Percentiles rank a stretch among this genome's conserved stretches.
These are phyloP conservation scores for Kodamaea kaohsiungensis DNA, from an alignment of 805 yeast species.

Conservation along the genomic window DNA sequence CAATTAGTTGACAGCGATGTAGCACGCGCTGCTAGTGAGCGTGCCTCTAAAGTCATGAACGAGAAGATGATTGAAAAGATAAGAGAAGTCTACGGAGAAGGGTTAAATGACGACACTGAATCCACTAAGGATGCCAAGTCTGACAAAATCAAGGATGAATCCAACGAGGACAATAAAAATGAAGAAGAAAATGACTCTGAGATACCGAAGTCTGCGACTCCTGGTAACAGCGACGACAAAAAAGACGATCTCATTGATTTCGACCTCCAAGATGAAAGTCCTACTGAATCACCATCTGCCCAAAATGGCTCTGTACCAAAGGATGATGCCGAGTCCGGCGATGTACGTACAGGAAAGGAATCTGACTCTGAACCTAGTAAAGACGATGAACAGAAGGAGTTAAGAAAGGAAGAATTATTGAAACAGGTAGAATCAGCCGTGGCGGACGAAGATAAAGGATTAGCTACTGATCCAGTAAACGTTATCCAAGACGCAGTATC, in stretches of 20 bases:
- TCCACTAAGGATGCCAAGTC: conserved; percentile 10
- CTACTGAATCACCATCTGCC: background rate
- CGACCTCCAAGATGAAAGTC: background rate
- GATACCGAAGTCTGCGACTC: background rate
- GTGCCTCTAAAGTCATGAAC: conserved; percentile 56
- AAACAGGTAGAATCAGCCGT: conserved; percentile 9
- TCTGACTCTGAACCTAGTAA: conserved; percentile 21
- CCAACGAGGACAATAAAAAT: conserved; percentile 3
- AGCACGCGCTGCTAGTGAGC: conserved; percentile 75
- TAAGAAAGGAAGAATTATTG: conserved; percentile 9
- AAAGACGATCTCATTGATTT: conserved; percentile 3
- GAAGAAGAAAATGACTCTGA: conserved; percentile 9
- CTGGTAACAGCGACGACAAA: conserved; percentile 2
- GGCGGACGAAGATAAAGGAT: conserved; percentile 15
- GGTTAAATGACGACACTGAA: background rate
- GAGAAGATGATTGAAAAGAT: conserved; percentile 42
- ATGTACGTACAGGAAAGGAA: conserved; percentile 2
- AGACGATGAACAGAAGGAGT: conserved; percentile 16
- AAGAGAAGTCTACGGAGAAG: conserved; percentile 28
- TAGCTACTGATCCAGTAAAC: background rate
- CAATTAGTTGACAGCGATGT: conserved; percentile 83
- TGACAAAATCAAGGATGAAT: conserved; percentile 10
- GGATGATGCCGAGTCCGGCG: background rate
- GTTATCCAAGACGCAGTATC: conserved; percentile 59
- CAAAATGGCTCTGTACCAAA: conserved; percentile 4